These are phyloP conservation scores for Candida ipomoeae DNA, from an alignment of 805 yeast genomes.

Conservation along the genomic window DNA sequence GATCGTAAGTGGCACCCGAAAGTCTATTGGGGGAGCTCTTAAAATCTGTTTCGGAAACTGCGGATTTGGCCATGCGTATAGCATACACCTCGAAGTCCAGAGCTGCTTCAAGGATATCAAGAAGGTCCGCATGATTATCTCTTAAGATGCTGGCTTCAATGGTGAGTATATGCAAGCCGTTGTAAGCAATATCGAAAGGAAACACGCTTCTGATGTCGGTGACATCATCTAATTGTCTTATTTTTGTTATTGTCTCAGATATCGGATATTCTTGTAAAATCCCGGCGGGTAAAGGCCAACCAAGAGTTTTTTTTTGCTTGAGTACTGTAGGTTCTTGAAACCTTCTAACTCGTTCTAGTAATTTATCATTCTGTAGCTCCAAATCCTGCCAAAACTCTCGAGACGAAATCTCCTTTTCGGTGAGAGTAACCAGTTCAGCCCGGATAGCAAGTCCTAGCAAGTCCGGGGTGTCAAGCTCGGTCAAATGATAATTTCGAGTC, in stretches of 20 bases:
- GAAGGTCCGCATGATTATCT: conserved; percentile 22
- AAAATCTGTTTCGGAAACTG: conserved; percentile 3
- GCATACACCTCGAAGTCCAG: conserved; percentile 27
- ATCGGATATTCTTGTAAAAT: neutral
- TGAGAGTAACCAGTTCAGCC: neutral
- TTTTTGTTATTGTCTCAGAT: neutral
- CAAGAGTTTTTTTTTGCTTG: neutral
- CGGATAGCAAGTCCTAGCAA: conserved; percentile 26
- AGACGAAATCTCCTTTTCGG: neutral
- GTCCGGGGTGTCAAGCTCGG: conserved; percentile 28
- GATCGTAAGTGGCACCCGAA: conserved; percentile 9
- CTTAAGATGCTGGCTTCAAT: conserved; percentile 27
- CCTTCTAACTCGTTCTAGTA: neutral
- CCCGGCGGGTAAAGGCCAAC: neutral
- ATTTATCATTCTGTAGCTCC: neutral
- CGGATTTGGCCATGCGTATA: conserved; percentile 13
- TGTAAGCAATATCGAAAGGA: conserved; percentile 31
- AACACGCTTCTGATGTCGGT: conserved; percentile 8
- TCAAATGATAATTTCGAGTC: conserved; percentile 29
- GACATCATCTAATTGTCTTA: neutral
- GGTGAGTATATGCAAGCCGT: conserved; percentile 25
- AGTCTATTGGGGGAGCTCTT: neutral
- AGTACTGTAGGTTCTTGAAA: neutral
- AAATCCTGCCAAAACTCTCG: neutral
- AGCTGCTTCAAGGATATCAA: conserved; percentile 19